Evolutionary conservation across 495 filamentous ascomycete species (phyloP), one percentile per base, ranked within the genome.

Genomic region (Podospora bellae-mahoneyi): DNA sequence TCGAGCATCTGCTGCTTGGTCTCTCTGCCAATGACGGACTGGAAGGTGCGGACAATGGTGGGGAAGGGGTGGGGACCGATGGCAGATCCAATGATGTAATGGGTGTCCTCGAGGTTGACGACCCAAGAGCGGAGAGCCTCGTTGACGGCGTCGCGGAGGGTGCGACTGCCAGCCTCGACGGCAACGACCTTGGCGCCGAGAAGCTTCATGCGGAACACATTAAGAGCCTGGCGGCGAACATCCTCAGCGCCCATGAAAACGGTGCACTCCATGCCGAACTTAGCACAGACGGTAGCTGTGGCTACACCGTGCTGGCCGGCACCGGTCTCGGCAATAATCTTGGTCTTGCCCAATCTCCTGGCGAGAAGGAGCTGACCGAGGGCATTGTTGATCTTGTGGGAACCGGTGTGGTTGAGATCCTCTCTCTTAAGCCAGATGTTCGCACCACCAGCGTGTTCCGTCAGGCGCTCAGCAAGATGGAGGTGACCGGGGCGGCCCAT

Each of bases 321-420:
- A 64, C 94, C 94, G 13, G 94, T 97, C 78, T 97, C 94, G 54
- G 94, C 94, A 69, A 97, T 97, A 72, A 98, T 96, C 77, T 91
- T 89, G 13, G 85, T 97, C 84, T 98, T 98, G 15, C 94, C 94
- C 56, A 97, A 80, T 60, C 91, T 83, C 28, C 83, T 83, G 0
- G 94, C 94, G 9, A 98, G 82, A 0, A 98, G 87, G 57, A 93
- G 87, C 78, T 97, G 94, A 15, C 94, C 94, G 19, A 97, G 77
- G 4, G 94, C 94, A 75, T 97, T 97, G 81, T 98, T 98, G 82
- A 98, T 97, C 84, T 98, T 98, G 84, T 98, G 94, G 30, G 89
- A 92, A 56, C 87, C 87, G 7, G 88, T 90, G 73, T 93, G 91
- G 77, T 97, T 97, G 32, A 97, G 83, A 78, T 97, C 94, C 79